These are phyloP conservation scores for Kodamaea fungicola DNA, from an alignment of 1,139 yeast genomes.

Conservation along the genomic window DNA sequence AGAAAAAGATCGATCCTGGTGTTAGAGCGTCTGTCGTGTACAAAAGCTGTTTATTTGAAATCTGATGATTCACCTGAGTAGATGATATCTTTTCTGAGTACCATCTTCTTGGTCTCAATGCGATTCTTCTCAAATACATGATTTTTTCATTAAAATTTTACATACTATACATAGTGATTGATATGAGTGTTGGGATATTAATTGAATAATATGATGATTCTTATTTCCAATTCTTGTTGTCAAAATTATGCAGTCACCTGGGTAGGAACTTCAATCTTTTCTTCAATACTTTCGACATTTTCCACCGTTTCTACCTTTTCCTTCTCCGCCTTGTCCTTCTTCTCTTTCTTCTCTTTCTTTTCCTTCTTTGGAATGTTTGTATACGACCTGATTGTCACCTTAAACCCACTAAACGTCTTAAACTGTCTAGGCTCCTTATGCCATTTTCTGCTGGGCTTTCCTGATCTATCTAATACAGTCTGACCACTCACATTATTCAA, in stretches of 20 bases:
- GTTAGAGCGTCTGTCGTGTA: slow-evolving; percentile 75
- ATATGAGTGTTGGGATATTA: too few relatives aligned
- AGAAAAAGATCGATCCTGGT: slow-evolving; percentile 85
- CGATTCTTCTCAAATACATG: too few relatives aligned
- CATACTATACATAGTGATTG: too few relatives aligned
- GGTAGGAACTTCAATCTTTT: neutral
- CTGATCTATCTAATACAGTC: slow-evolving; percentile 45
- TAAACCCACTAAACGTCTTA: slow-evolving; percentile 57
- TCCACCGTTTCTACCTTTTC: slow-evolving; percentile 3
- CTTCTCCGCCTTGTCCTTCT: slow-evolving; percentile 6
- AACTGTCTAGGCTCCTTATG: slow-evolving; percentile 41
- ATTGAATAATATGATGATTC: neutral
- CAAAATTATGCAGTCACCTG: neutral
- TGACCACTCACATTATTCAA: slow-evolving; percentile 33
- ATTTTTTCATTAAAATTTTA: too few relatives aligned
- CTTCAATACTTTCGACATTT: slow-evolving; percentile 1
- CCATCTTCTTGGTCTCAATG: neutral
- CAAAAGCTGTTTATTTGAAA: slow-evolving; percentile 65
- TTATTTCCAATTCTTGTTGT: neutral
- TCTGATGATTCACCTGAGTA: slow-evolving; percentile 42
- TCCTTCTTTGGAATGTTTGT: slow-evolving; percentile 9
- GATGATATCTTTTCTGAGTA: slow-evolving; percentile 14
- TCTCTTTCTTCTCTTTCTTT: slow-evolving; percentile 4
- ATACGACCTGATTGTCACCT: slow-evolving; percentile 45
- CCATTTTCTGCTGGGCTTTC: slow-evolving; percentile 53